These are phyloP conservation scores for Didymella lethalis DNA, from an alignment of 2,329 filamentous ascomycete species.

Conservation along the genomic window DNA sequence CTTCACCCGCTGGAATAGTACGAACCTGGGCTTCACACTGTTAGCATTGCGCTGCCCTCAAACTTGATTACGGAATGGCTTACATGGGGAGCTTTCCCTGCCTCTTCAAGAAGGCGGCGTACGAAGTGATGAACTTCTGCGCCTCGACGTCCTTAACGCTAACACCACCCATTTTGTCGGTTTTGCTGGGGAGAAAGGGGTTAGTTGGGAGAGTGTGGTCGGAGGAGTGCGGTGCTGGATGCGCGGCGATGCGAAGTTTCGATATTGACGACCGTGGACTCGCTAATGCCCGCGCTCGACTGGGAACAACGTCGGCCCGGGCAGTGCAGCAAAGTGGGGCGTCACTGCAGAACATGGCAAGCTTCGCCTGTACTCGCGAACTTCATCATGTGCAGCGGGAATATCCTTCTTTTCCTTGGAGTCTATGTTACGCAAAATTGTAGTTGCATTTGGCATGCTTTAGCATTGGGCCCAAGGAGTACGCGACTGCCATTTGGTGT, in stretches of 20 bases:
- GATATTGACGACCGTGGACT: slow-evolving; percentile 30
- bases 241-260: slow-evolving; percentile 1
- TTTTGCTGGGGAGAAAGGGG: slow-evolving; percentile 45
- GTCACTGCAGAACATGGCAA: not conserved
- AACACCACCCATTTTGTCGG: slow-evolving; percentile 81
- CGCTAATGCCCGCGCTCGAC: slow-evolving; percentile 25
- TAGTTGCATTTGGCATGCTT: not conserved
- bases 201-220: slow-evolving; percentile 24
- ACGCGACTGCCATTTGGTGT: not conserved
- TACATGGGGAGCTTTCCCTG: slow-evolving; percentile 88
- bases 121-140: slow-evolving; percentile 88
- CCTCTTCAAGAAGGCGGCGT: slow-evolving; percentile 89
- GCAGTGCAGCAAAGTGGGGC: slow-evolving; percentile 7
- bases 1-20: slow-evolving; percentile 51
- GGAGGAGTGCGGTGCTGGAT: slow-evolving; percentile 18
- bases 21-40: slow-evolving; percentile 70
- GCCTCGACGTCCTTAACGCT: slow-evolving; percentile 87
- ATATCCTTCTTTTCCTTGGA: not conserved
- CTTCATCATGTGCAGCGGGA: not conserved
- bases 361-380: not conserved
- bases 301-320: slow-evolving; percentile 31
- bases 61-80: slow-evolving; percentile 12
- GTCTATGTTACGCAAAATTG: not conserved
- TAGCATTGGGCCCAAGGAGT: not conserved
- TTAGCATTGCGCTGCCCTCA: slow-evolving; percentile 22